Evolutionary conservation across 2,329 filamentous ascomycete species (phyloP), one percentile per base, ranked within the genome.

Genomic region (Aspergillus japonicus): DNA sequence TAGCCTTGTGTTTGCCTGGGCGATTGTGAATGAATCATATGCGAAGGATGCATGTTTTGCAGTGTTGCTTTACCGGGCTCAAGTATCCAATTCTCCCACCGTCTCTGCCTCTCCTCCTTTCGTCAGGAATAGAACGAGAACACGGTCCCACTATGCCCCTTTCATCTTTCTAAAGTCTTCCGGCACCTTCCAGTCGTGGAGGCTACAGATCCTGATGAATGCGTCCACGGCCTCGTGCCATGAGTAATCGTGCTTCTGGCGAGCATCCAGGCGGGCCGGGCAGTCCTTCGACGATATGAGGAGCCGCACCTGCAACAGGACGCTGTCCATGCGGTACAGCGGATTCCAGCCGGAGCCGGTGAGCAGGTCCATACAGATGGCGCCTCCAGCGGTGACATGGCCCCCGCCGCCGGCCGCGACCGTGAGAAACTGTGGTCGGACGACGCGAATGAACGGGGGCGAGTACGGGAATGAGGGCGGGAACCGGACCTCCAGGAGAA

Each of bases 281-380:
- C 73, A 77, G 0, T 95, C 89, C 1, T 79, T 77, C 52, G 83
- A 88, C 57, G 82, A 86, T 14, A 96, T 84, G 0, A 91, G 91
- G 77, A 96, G 78, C 23, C 90, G 87, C 24, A 97, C 87, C 73
- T 96, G 90, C 26, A 96, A 73, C 14, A 97, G 78, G 3, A 96
- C 87, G 54, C 86, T 89, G 71, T 96, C 92, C 65, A 96, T 87
- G 19, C 85, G 87, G 54, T 83, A 85, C 1, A 84, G 87, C 0
- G 89, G 87, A 23, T 83, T 87, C 93, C 93, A 97, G 26, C 92
- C 93, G 6, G 86, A 85, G 73, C 88, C 92, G 1, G 92, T 96
- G 62, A 96, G 81, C 4, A 95, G 81, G 74, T 95, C 88, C 86
- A 96, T 93, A 73, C 87, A 89, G 77, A 97, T 85, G 1, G 92